phyloP scores from a whole-genome alignment of 2,329 filamentous ascomycete genomes.

The Botryotinia calthae region DNA sequence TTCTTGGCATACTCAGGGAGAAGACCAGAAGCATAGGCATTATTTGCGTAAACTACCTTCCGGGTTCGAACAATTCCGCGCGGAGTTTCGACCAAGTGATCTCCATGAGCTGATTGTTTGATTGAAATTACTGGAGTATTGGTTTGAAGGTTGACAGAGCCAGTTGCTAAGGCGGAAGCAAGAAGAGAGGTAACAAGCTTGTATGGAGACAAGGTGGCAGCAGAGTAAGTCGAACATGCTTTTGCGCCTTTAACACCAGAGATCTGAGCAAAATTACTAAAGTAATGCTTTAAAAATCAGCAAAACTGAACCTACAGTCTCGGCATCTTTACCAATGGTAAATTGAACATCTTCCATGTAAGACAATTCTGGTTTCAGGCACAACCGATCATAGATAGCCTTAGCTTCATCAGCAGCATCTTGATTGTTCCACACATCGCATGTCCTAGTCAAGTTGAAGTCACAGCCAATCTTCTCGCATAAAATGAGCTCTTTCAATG shows the following conservation, averaged over 20 bases:
- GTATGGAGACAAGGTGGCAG: slow-evolving; percentile 52
- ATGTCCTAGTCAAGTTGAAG: slow-evolving; percentile 39
- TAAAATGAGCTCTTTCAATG: slow-evolving; percentile 41
- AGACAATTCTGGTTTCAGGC: neutral
- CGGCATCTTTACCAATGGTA: neutral
- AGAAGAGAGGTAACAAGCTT: slow-evolving; percentile 57
- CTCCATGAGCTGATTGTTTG: slow-evolving; percentile 25
- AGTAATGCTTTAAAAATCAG: no score
- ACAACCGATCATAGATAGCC: slow-evolving; percentile 2
- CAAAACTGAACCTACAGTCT: neutral
- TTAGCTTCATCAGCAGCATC: neutral
- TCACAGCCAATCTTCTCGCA: slow-evolving; percentile 45
- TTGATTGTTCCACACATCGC: slow-evolving; percentile 19
- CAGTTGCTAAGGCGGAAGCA: slow-evolving; percentile 44
- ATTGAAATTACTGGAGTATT: slow-evolving; percentile 45
- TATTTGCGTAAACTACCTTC: slow-evolving; percentile 62
- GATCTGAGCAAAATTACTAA: neutral
- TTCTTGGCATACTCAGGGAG: slow-evolving; percentile 49
- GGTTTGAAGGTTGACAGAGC: slow-evolving; percentile 51
- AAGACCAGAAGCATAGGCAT: slow-evolving; percentile 63
- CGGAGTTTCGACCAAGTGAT: slow-evolving; percentile 50
- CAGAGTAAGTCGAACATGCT: slow-evolving; percentile 26
- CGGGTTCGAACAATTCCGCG: slow-evolving; percentile 53
- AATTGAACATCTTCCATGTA: slow-evolving; percentile 17
- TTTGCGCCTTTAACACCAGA: slow-evolving; percentile 32